Conservation (phyloP, 768 basidiomycete genomes). For the Boletus subcaerulescens region DNA sequence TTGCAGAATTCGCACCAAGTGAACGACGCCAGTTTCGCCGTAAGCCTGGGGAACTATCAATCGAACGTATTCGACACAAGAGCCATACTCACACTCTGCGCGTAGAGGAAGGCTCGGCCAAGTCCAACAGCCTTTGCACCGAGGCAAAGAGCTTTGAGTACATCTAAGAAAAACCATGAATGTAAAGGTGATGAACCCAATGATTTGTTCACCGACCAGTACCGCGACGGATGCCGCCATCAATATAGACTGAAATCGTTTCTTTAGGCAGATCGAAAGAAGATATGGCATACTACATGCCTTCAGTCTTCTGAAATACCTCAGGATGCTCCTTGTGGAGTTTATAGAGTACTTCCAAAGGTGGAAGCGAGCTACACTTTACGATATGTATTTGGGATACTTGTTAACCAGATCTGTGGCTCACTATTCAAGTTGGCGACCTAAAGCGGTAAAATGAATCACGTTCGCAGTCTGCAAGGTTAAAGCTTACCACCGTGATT, state of each 20-base stretch:
- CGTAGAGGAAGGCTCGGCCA: slow-evolving; percentile 84
- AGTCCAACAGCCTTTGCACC: slow-evolving; percentile 87
- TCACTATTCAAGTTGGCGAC: slow-evolving; percentile 81
- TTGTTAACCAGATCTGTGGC: slow-evolving; percentile 17
- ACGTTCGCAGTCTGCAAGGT: neutral
- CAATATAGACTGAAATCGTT: slow-evolving; percentile 66
- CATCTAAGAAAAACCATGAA: slow-evolving; percentile 43
- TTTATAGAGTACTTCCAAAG: slow-evolving; percentile 74
- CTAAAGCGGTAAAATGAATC: slow-evolving; percentile 24
- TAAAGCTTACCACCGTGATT: slow-evolving; percentile 77
- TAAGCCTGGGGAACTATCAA: slow-evolving; percentile 52
- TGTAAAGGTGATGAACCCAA: neutral
- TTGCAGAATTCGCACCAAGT: slow-evolving; percentile 63
- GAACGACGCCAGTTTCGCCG: slow-evolving; percentile 66
- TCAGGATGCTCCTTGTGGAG: slow-evolving; percentile 73
- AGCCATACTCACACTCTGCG: slow-evolving; percentile 60
- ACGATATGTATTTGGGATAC: slow-evolving; percentile 5
- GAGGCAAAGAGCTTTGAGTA: slow-evolving; percentile 86
- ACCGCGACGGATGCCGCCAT: slow-evolving; percentile 73
- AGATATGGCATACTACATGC: slow-evolving; percentile 27
- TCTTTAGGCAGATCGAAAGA: slow-evolving; percentile 2
- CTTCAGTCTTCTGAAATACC: slow-evolving; percentile 69
- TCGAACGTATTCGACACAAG: neutral
- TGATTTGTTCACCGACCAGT: slow-evolving; percentile 48
- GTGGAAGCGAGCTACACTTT: slow-evolving; percentile 60